These are phyloP conservation scores for Coemansia sp. DNA, from an alignment of 192 early-diverging fungal genomes.

Conservation along the genomic window DNA sequence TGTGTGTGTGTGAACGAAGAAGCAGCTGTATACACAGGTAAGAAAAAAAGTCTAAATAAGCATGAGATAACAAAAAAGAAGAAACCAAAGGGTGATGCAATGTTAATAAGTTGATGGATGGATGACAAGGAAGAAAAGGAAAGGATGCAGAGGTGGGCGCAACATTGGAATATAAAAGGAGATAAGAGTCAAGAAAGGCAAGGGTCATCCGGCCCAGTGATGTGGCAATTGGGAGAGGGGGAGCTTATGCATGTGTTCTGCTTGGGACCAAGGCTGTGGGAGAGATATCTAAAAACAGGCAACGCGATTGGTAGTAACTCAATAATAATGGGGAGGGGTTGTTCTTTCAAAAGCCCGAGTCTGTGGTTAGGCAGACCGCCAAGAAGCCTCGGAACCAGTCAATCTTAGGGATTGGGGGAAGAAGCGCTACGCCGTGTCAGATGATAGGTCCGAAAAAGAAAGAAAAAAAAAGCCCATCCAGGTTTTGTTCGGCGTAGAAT, in stretches of 20 bases:
- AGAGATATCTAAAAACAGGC: not conserved
- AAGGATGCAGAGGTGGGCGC: not conserved
- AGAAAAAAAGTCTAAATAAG: not conserved
- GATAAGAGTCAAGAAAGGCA: not conserved
- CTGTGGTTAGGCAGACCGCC: not conserved
- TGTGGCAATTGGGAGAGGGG: not conserved
- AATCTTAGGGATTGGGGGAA: conserved; percentile 5
- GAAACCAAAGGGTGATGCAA: not conserved
- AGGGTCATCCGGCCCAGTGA: not conserved
- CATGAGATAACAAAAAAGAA: not conserved
- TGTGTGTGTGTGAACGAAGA: not conserved
- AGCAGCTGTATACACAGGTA: not conserved
- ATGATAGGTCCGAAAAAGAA: not conserved
- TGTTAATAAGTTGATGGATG: not conserved
- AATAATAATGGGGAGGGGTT: not conserved
- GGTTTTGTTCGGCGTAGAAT: not conserved
- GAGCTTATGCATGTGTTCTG: not conserved
- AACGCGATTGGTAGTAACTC: conserved; percentile 6
- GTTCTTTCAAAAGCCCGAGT: not conserved
- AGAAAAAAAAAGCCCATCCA: not conserved
- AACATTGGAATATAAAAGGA: not conserved
- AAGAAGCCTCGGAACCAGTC: not conserved
- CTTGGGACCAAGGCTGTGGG: not conserved
- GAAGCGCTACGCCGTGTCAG: not conserved
- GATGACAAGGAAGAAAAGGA: not conserved